Base-by-base conservation (phyloP, 2,329 filamentous ascomycete genomes). In the Trichoderma pleuroti region DNA sequence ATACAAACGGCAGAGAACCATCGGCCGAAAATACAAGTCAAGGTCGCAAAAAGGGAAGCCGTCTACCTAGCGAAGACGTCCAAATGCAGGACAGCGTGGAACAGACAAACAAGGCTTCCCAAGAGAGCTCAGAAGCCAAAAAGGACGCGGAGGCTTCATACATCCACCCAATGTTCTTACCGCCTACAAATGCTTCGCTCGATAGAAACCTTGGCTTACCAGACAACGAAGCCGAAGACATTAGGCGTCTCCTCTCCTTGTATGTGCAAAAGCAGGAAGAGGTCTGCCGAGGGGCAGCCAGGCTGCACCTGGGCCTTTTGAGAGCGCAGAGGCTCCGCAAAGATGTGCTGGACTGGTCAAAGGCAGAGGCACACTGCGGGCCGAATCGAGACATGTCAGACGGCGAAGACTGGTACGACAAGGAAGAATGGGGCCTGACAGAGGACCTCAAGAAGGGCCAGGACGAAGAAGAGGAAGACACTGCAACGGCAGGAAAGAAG, bases 221-320 rank as follows among this genome's bases (percentile, higher is more conserved):
- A 0, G 85, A 89, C 21, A 81, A 84, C 30, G 93, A 96, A 81
- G 93, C 93, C 1, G 92, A 94, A 74, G 92, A 96, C 72, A 90
- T 93, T 56, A 89, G 93, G 71, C 87, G 91, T 70, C 81, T 94
- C 21, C 84, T 96, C 62, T 87, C 93, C 74, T 82, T 93, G 12
- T 95, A 93, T 78, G 89, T 95, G 30, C 93, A 95, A 76, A 95
- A 95, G 79, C 93, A 96, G 77, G 93, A 96, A 76, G 93, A 96
- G 78, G 89, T 95, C 2, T 91, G 92, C 70, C 89, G 92, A 5
- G 90, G 91, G 9, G 87, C 90, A 1, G 86, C 88, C 70, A 87
- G 86, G 72, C 83, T 96, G 62, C 90, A 92, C 72, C 85, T 90
- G 64, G 92, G 92, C 1, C 84, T 97, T 66, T 84, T 94, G 72